Percentiles rank a stretch among this genome's conserved stretches.
Evolutionary conservation across 23 red algal genomes (phyloP).

Genomic region (Gracilariopsis chorda): DNA sequence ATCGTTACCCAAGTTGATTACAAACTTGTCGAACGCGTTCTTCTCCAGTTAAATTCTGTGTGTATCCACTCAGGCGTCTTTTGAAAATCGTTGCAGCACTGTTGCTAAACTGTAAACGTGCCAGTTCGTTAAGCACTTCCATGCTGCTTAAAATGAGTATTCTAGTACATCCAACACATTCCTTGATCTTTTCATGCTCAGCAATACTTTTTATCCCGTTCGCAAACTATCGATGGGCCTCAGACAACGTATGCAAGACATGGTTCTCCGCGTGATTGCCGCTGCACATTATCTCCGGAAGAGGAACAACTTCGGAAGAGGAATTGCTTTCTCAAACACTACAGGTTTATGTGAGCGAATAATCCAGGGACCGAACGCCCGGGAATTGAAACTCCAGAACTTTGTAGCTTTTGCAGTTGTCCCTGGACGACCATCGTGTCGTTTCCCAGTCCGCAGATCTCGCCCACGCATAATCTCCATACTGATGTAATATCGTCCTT

Average conservation of each 20-base stretch:
- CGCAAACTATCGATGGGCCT: background rate
- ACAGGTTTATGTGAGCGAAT: background rate
- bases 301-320: no score
- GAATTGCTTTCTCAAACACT: background rate
- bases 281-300: background rate
- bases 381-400: background rate
- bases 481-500: background rate
- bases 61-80: background rate
- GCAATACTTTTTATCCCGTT: background rate
- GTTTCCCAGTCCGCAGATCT: background rate
- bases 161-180: background rate
- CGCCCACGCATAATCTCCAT: background rate
- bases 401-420: constrained; percentile 4
- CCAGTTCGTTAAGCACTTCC: background rate
- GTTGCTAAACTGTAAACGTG: background rate
- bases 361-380: background rate
- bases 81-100: background rate
- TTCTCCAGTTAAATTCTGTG: background rate
- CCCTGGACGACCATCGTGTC: background rate
- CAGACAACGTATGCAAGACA: background rate
- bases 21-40: background rate
- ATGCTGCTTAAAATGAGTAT: background rate
- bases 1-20: constrained; percentile 35
- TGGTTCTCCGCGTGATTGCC: background rate
- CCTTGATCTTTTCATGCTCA: constrained; percentile 17